Evolutionary conservation across 768 basidiomycete genomes (phyloP).

Genomic region (Trametes punicea): DNA sequence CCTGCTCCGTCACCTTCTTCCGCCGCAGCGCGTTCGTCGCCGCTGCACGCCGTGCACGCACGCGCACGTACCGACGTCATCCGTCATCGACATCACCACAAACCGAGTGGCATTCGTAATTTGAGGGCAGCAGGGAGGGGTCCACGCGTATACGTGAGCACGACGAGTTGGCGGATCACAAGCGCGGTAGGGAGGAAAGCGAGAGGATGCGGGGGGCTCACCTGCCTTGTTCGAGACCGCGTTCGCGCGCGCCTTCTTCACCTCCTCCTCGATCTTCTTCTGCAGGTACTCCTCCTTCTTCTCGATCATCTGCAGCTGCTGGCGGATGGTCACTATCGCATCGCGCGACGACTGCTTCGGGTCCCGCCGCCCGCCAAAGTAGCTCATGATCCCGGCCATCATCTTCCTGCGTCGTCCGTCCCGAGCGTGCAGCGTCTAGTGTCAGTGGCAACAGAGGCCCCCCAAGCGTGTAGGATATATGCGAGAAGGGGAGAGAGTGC

Average conservation of each 20-base stretch:
- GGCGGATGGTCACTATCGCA: conserved; percentile 88
- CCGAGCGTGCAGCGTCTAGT: conserved; percentile 1
- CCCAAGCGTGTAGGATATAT: neutral
- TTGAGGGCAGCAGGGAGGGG: neutral
- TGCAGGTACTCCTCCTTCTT: conserved; percentile 98
- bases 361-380: conserved; percentile 82
- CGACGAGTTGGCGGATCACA: neutral
- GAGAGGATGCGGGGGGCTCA: conserved; percentile 42
- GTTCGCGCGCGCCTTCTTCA: conserved; percentile 88
- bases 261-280: conserved; percentile 95
- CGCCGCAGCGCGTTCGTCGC: conserved; percentile 88
- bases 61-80: neutral
- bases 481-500: neutral
- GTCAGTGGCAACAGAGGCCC: neutral
- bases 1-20: conserved; percentile 87
- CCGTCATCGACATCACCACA: too few relatives aligned
- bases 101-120: neutral
- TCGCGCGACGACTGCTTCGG: conserved; percentile 84
- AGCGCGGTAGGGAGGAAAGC: neutral
- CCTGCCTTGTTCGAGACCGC: conserved; percentile 91
- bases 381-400: conserved; percentile 82
- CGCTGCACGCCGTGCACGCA: conserved; percentile 41
- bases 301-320: conserved; percentile 95
- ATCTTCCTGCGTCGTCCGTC: conserved; percentile 31
- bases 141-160: neutral